Evolutionary conservation across 2,329 filamentous ascomycete species (phyloP).

Genomic region (Dactylellina haptotyla): DNA sequence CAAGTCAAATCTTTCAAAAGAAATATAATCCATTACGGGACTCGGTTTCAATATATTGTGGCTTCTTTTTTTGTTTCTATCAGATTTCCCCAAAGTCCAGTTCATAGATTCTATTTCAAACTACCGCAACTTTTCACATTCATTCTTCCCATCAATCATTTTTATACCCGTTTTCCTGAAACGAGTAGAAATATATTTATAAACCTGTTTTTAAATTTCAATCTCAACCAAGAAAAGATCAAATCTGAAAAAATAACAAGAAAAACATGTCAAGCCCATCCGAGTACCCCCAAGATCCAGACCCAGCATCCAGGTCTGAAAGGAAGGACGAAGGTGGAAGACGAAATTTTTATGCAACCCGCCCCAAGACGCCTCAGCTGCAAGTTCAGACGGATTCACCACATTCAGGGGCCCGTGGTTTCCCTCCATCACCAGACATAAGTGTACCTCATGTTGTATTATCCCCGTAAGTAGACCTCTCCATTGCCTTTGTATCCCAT

Average conservation of each 20-base stretch:
- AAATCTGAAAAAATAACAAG: background rate
- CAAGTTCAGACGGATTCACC: conserved; percentile 11
- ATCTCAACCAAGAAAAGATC: too few relatives aligned
- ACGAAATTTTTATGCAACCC: background rate
- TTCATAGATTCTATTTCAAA: background rate
- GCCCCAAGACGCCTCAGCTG: background rate
- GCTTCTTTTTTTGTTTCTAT: background rate
- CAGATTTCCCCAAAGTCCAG: background rate
- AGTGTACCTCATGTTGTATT: conserved; percentile 33
- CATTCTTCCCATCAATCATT: background rate
- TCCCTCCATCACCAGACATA: background rate
- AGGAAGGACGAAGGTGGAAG: background rate
- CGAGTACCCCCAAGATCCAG: background rate
- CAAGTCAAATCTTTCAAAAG: too few relatives aligned
- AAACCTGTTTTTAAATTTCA: background rate
- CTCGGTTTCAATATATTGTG: too few relatives aligned
- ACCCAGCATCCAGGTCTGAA: background rate
- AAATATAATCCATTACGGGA: too few relatives aligned
- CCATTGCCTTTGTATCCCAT: background rate
- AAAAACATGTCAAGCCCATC: conserved; percentile 18
- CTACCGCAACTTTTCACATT: background rate
- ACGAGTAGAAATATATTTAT: too few relatives aligned
- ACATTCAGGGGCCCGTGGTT: background rate
- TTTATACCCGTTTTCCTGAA: too few relatives aligned
- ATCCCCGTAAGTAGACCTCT: conserved; percentile 35